Conservation (phyloP, 345 rosid species). For the Durio zibethinus region DNA sequence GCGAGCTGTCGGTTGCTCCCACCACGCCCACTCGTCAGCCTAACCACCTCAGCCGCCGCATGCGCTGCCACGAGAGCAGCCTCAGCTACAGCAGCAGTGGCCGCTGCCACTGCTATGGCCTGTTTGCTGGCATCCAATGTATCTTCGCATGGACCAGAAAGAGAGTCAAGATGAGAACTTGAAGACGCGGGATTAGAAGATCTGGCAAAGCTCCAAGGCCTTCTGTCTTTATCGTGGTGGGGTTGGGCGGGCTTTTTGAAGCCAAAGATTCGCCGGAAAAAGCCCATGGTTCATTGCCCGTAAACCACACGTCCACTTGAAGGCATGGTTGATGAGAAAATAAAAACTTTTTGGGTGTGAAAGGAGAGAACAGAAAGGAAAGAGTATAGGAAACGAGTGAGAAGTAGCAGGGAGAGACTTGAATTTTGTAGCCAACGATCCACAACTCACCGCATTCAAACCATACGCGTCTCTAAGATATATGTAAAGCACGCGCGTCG, state of each 20-base stretch:
- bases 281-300: conserved; percentile 60
- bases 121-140: conserved; percentile 62
- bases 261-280: conserved; percentile 74
- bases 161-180: conserved; percentile 16
- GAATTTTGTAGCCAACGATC: conserved; percentile 5
- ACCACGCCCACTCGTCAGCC: conserved; percentile 56
- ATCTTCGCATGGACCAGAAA: conserved; percentile 3
- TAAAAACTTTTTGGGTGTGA: background rate
- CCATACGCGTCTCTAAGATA: background rate
- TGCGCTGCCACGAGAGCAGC: conserved; percentile 90
- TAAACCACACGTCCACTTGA: background rate
- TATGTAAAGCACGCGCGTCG: background rate
- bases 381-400: conserved; percentile 1
- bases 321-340: background rate
- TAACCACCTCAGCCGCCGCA: conserved; percentile 93
- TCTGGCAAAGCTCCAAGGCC: conserved; percentile 67
- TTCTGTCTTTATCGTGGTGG: conserved; percentile 32
- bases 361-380: background rate
- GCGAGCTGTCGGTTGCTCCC: conserved; percentile 33
- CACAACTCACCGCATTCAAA: background rate
- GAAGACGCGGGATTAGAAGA: conserved; percentile 41
- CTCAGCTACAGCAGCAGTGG: conserved; percentile 87
- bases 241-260: conserved; percentile 32
- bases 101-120: conserved; percentile 89
- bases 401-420: background rate